These are phyloP conservation scores for Ajuga reptans DNA, from an alignment of 305 asterid genomes.

Conservation along the genomic window DNA sequence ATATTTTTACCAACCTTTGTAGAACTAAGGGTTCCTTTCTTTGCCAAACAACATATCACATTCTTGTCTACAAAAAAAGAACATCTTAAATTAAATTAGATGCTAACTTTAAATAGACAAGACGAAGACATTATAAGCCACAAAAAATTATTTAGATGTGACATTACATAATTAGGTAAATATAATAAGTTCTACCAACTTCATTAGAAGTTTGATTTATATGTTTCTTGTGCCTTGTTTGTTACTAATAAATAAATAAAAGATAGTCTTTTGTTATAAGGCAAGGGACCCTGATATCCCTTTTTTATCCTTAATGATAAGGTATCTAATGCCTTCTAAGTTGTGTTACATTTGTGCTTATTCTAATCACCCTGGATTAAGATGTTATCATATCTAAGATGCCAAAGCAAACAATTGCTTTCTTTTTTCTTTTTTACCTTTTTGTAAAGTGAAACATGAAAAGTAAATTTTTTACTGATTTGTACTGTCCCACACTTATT, in stretches of 20 bases:
- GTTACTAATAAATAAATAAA: background rate
- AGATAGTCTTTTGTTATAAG: background rate
- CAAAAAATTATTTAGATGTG: background rate
- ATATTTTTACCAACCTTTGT: constrained; percentile 23
- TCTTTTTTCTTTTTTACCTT: constrained; percentile 14
- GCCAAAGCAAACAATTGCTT: constrained; percentile 22
- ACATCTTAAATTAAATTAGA: background rate
- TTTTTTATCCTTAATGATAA: constrained; percentile 9
- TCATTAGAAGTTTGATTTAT: background rate
- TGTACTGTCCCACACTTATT: background rate
- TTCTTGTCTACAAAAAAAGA: constrained; percentile 10
- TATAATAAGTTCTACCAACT: background rate
- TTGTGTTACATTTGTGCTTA: constrained; percentile 13
- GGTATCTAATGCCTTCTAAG: constrained; percentile 27
- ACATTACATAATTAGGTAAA: background rate
- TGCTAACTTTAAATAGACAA: background rate
- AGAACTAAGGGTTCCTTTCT: constrained; percentile 27
- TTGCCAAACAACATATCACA: constrained; percentile 14
- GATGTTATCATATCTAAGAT: constrained; percentile 20
- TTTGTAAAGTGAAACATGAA: constrained; percentile 15
- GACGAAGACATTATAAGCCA: too few species aligned
- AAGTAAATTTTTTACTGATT: background rate
- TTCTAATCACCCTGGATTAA: constrained; percentile 18
- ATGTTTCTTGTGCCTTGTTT: constrained; percentile 10
- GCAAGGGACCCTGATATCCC: constrained; percentile 4